These are phyloP conservation scores for Pestalotiopsis sp. DNA, from an alignment of 2,329 filamentous ascomycete genomes.

Conservation along the genomic window DNA sequence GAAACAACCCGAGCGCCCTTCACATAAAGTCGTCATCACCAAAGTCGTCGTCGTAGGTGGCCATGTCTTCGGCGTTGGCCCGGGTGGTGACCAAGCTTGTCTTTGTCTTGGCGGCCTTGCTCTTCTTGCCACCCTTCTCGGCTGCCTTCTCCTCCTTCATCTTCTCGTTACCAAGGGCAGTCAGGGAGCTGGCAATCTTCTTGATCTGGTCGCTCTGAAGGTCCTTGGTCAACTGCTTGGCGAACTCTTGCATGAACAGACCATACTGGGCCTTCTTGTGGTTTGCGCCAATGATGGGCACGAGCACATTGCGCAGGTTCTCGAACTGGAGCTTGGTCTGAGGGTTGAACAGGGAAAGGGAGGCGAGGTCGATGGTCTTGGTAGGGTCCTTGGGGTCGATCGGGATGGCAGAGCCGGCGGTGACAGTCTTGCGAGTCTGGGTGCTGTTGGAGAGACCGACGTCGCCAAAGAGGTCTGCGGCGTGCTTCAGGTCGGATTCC, in stretches of 20 bases:
- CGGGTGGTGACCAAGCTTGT: constrained; percentile 71
- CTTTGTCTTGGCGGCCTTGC: constrained; percentile 92
- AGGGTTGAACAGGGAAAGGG: constrained; percentile 85
- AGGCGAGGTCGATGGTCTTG: constrained; percentile 77
- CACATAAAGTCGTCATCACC: constrained; percentile 83
- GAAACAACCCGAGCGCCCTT: constrained; percentile 32
- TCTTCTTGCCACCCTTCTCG: constrained; percentile 95
- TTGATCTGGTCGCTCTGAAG: constrained; percentile 92
- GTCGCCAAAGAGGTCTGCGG: constrained; percentile 84
- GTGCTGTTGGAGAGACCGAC: constrained; percentile 56
- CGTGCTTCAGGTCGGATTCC: constrained; percentile 85
- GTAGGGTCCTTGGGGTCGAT: constrained; percentile 72
- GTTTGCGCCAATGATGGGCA: constrained; percentile 76
- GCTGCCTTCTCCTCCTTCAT: constrained; percentile 97
- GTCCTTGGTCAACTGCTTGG: constrained; percentile 83
- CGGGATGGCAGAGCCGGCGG: constrained; percentile 65
- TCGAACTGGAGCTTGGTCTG: constrained; percentile 84
- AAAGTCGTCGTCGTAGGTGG: constrained; percentile 78
- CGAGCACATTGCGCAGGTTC: constrained; percentile 73
- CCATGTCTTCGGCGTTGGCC: constrained; percentile 66
- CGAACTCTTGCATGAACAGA: constrained; percentile 87
- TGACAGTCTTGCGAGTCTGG: constrained; percentile 61
- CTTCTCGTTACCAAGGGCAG: constrained; percentile 94
- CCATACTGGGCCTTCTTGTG: constrained; percentile 87
- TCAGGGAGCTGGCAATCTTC: constrained; percentile 85